These are phyloP conservation scores for Nakaseomyces bracarensis DNA, from an alignment of 1,139 yeast genomes.

Conservation along the genomic window DNA sequence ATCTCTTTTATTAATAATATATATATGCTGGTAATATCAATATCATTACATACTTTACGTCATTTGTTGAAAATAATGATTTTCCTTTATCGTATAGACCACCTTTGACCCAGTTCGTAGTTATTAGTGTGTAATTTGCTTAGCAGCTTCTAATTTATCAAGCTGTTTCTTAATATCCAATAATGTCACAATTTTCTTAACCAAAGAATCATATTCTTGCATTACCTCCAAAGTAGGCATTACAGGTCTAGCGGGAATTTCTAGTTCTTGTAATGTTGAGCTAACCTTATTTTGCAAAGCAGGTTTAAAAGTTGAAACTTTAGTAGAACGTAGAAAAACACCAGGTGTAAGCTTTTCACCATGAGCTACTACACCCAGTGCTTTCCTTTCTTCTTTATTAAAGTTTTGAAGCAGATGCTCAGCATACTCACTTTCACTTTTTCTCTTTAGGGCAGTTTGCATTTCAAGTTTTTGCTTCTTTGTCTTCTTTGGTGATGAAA, in stretches of 20 bases:
- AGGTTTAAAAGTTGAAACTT: constrained; percentile 52
- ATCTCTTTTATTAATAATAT: too few relatives aligned
- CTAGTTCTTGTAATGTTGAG: constrained; percentile 69
- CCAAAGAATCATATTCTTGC: constrained; percentile 68
- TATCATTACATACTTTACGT: too few relatives aligned
- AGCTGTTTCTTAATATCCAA: constrained; percentile 79
- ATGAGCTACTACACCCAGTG: constrained; percentile 78
- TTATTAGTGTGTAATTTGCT: constrained; percentile 43
- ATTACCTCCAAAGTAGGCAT: constrained; percentile 84
- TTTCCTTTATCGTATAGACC: too few relatives aligned
- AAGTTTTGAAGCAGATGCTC: constrained; percentile 43
- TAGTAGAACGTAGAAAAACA: constrained; percentile 69
- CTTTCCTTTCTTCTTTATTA: constrained; percentile 71
- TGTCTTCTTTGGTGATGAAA: constrained; percentile 27
- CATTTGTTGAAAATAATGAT: too few relatives aligned
- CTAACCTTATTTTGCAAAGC: constrained; percentile 70
- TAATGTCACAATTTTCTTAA: constrained; percentile 62
- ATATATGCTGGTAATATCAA: too few relatives aligned
- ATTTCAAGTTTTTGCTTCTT: constrained; percentile 32
- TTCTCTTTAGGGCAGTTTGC: constrained; percentile 28
- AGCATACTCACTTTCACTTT: constrained; percentile 30
- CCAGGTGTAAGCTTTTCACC: constrained; percentile 57
- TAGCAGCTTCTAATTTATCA: constrained; percentile 80
- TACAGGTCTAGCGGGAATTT: constrained; percentile 66
- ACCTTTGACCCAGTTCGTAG: not conserved